These are phyloP conservation scores for Didymella lethalis DNA, from an alignment of 2,329 filamentous ascomycete species.

Conservation along the genomic window DNA sequence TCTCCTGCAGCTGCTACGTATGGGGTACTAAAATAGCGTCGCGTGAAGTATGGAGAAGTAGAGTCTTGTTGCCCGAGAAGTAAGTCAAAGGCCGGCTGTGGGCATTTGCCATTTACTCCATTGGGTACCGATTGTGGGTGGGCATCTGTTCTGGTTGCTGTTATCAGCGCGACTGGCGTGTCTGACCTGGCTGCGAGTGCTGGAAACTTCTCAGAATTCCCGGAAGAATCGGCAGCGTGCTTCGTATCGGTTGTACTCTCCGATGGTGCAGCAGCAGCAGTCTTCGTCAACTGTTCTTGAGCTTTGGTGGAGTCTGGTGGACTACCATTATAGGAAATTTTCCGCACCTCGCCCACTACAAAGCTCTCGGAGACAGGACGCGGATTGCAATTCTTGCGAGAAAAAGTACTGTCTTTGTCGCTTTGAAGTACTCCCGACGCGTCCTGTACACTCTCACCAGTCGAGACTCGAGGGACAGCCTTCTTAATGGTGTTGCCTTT, in stretches of 20 bases:
- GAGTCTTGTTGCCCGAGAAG: constrained; percentile 8
- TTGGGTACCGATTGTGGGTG: background rate
- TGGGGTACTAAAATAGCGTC: background rate
- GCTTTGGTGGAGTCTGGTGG: background rate
- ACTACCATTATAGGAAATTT: background rate
- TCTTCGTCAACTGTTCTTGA: background rate
- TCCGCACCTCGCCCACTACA: constrained; percentile 1
- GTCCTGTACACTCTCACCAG: background rate
- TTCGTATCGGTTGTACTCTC: background rate
- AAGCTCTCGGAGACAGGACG: constrained; percentile 1
- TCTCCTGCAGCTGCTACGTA: background rate
- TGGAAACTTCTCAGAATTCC: background rate
- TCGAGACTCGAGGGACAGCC: background rate
- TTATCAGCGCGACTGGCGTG: background rate
- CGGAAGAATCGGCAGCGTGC: too few relatives aligned
- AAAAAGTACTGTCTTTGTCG: background rate
- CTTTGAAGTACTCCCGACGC: too few relatives aligned
- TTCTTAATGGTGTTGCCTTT: constrained; percentile 19
- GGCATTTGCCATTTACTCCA: background rate
- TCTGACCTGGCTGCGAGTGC: background rate
- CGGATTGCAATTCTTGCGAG: constrained; percentile 1
- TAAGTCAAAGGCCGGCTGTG: background rate
- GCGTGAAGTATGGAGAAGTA: background rate
- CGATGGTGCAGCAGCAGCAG: background rate
- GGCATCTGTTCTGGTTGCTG: background rate